phyloP scores from a whole-genome alignment of 768 basidiomycete species.

The Auriscalpium vulgare region DNA sequence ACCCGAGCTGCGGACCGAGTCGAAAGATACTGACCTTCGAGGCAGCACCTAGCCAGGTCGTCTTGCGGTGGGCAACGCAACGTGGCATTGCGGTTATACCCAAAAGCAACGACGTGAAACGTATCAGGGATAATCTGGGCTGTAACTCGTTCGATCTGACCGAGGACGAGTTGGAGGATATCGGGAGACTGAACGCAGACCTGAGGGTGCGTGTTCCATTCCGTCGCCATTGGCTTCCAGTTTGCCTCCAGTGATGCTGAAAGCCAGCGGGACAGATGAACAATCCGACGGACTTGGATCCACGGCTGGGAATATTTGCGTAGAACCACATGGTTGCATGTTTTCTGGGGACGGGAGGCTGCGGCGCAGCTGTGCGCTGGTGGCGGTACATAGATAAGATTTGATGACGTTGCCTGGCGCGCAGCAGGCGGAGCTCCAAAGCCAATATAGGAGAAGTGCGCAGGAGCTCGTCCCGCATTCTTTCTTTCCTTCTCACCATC shows the following conservation, averaged over 20 bases:
- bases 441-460: neutral
- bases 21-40: too few species aligned
- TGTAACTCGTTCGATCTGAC: conserved; percentile 42
- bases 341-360: neutral
- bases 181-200: conserved; percentile 54
- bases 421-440: conserved; percentile 14
- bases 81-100: conserved; percentile 42
- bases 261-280: conserved; percentile 41
- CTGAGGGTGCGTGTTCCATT: conserved; percentile 42
- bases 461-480: neutral
- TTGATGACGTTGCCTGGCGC: neutral
- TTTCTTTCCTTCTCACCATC: conserved; percentile 19
- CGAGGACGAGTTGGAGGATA: conserved; percentile 46
- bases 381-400: neutral
- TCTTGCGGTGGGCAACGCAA: conserved; percentile 44
- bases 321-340: conserved; percentile 23
- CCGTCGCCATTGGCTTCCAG: neutral
- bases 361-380: neutral
- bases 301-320: conserved; percentile 62
- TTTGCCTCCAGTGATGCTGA: conserved; percentile 4
- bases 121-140: conserved; percentile 38
- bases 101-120: conserved; percentile 33
- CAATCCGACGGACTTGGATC: conserved; percentile 61
- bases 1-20: too few species aligned
- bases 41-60: conserved; percentile 34